phyloP scores from a whole-genome alignment of 768 basidiomycete genomes.

The Tylopilus sp. region DNA sequence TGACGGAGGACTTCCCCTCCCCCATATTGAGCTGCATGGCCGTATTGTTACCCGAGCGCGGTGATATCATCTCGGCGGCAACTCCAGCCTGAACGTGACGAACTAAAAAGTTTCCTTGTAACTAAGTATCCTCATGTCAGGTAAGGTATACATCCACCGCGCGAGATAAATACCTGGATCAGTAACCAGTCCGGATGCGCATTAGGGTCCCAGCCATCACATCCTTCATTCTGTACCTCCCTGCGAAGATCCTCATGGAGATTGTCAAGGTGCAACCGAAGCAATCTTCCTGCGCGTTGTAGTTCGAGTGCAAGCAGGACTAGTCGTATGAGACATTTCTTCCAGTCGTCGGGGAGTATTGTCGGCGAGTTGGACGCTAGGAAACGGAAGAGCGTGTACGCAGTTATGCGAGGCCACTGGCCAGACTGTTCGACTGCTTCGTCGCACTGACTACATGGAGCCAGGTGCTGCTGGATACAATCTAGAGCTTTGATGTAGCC shows the following conservation, averaged over 20 bases:
- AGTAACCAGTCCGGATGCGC: constrained; percentile 41
- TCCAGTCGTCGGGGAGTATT: constrained; percentile 28
- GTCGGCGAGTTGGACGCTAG: constrained; percentile 26
- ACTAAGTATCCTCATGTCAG: too few species aligned
- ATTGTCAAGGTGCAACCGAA: constrained; percentile 19
- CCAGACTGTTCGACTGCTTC: constrained; percentile 17
- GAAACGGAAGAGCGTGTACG: constrained; percentile 27
- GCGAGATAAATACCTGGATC: constrained; percentile 35
- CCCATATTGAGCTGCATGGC: constrained; percentile 56
- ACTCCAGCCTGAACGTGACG: constrained; percentile 43
- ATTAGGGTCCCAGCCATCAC: constrained; percentile 12
- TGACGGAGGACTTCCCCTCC: constrained; percentile 50
- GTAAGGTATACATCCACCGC: neutral
- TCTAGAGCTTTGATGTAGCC: neutral
- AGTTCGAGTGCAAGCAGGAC: constrained; percentile 29
- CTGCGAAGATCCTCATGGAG: constrained; percentile 31
- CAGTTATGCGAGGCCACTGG: constrained; percentile 39
- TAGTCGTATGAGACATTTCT: constrained; percentile 26
- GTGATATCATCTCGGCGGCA: constrained; percentile 46
- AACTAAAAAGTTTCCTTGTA: constrained; percentile 43
- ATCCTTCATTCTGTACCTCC: constrained; percentile 27
- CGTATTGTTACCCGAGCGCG: constrained; percentile 35
- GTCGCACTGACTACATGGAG: constrained; percentile 18
- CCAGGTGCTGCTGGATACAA: constrained; percentile 5
- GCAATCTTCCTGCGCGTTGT: constrained; percentile 38